phyloP scores from a whole-genome alignment of 345 rosid genomes.

The Eutrema heterophyllum region DNA sequence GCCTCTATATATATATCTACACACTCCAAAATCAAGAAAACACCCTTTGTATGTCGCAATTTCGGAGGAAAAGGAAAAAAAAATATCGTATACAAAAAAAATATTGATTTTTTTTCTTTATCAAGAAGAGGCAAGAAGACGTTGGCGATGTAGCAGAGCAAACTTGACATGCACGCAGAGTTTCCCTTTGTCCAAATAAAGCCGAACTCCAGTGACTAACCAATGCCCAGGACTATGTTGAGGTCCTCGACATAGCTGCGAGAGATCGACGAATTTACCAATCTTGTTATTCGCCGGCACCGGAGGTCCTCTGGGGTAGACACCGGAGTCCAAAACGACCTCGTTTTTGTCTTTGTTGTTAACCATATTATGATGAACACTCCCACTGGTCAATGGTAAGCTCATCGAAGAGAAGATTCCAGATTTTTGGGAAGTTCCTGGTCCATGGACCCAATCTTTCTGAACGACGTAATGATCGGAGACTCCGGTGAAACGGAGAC shows the following conservation, averaged over 20 bases:
- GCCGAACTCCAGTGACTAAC: conserved; percentile 76
- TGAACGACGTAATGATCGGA: conserved; percentile 36
- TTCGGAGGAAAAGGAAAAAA: neutral
- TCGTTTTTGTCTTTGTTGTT: conserved; percentile 33
- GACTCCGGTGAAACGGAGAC: conserved; percentile 61
- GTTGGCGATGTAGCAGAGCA: conserved; percentile 46
- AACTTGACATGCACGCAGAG: conserved; percentile 76
- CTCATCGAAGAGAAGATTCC: conserved; percentile 75
- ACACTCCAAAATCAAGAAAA: conserved; percentile 14
- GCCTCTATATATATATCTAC: neutral
- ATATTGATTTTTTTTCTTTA: neutral
- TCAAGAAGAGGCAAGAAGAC: conserved; percentile 16
- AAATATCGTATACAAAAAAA: neutral
- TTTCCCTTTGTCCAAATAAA: conserved; percentile 71
- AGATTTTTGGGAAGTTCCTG: conserved; percentile 54
- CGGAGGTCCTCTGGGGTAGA: conserved; percentile 85
- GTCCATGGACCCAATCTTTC: conserved; percentile 57
- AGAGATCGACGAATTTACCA: conserved; percentile 61
- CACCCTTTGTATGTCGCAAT: neutral
- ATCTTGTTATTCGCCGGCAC: conserved; percentile 68
- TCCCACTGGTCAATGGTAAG: conserved; percentile 43
- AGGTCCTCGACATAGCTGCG: conserved; percentile 75
- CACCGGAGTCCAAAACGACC: conserved; percentile 63
- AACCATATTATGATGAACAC: conserved; percentile 33
- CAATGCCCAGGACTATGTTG: conserved; percentile 90